Conservation (phyloP, 805 yeast species). For the Metschnikowia corniflorae region DNA sequence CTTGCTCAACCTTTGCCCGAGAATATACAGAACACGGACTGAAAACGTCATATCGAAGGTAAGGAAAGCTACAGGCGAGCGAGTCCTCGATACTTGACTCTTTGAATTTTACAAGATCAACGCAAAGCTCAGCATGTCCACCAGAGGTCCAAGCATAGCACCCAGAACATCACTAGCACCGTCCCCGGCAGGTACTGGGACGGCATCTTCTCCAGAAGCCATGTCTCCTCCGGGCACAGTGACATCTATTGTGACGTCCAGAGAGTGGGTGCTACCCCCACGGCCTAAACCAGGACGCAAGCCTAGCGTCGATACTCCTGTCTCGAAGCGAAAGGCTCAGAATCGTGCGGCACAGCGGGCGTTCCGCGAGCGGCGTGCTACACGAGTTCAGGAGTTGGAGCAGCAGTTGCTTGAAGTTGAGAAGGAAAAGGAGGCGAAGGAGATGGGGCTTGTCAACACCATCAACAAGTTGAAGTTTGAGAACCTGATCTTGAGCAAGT, state of each 20-base stretch:
- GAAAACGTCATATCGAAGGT: too few relatives aligned
- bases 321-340: slow-evolving; percentile 82
- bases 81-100: too few relatives aligned
- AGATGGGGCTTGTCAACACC: slow-evolving; percentile 50
- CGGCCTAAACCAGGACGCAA: slow-evolving; percentile 60
- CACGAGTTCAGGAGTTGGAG: slow-evolving; percentile 75
- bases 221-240: slow-evolving; percentile 15
- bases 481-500: slow-evolving; percentile 41
- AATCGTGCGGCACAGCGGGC: slow-evolving; percentile 94
- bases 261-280: slow-evolving; percentile 60
- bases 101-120: too few relatives aligned
- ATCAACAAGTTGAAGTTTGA: slow-evolving; percentile 47
- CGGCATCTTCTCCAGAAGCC: slow-evolving; percentile 17
- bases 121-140: slow-evolving; percentile 13
- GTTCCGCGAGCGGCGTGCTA: slow-evolving; percentile 82
- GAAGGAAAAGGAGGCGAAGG: slow-evolving; percentile 59
- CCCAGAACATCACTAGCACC: slow-evolving; percentile 18
- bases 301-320: slow-evolving; percentile 74
- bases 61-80: too few relatives aligned
- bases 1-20: too few relatives aligned
- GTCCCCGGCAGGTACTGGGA: slow-evolving; percentile 15
- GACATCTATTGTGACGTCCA: slow-evolving; percentile 54
- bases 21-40: too few relatives aligned
- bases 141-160: slow-evolving; percentile 18
- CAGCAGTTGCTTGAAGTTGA: slow-evolving; percentile 63